phyloP scores from a whole-genome alignment of 2,329 filamentous ascomycete species.

The Fusarium brevicatenulatum region DNA sequence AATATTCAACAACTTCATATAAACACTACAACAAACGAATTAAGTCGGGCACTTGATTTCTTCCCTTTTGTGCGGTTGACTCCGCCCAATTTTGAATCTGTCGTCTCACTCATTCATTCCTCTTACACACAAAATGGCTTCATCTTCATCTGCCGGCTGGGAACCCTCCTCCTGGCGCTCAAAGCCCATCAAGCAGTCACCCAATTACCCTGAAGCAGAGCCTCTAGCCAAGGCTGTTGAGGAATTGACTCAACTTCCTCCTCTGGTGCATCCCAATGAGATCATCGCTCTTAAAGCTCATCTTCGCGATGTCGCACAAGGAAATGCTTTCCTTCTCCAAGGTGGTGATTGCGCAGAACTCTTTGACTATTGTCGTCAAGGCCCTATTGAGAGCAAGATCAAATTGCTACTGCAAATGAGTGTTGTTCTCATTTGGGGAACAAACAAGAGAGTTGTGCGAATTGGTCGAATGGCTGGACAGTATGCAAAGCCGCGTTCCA shows the following conservation, averaged over 20 bases:
- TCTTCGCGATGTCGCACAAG: constrained; percentile 86
- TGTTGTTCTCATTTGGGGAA: constrained; percentile 91
- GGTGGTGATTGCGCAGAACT: constrained; percentile 97
- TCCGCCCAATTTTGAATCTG: not conserved
- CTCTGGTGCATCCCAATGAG: constrained; percentile 81
- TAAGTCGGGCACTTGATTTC: not conserved
- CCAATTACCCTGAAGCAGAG: constrained; percentile 72
- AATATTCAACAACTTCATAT: not conserved
- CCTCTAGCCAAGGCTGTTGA: constrained; percentile 68
- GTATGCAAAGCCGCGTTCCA: constrained; percentile 95
- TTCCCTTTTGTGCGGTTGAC: constrained; percentile 1
- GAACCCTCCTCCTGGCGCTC: constrained; percentile 75
- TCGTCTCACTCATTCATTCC: constrained; percentile 1
- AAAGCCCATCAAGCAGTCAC: constrained; percentile 82
- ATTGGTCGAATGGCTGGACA: constrained; percentile 97
- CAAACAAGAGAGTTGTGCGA: constrained; percentile 82
- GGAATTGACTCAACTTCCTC: constrained; percentile 76
- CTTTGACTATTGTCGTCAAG: constrained; percentile 93
- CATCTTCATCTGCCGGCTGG: constrained; percentile 57
- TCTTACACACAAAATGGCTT: constrained; percentile 27
- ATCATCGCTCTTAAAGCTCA: constrained; percentile 82
- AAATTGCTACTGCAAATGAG: constrained; percentile 98
- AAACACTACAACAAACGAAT: not conserved
- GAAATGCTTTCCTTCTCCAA: constrained; percentile 93
- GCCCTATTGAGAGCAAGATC: constrained; percentile 93